Base-by-base conservation (phyloP, 345 rosid species). In the Trapa incisa region DNA sequence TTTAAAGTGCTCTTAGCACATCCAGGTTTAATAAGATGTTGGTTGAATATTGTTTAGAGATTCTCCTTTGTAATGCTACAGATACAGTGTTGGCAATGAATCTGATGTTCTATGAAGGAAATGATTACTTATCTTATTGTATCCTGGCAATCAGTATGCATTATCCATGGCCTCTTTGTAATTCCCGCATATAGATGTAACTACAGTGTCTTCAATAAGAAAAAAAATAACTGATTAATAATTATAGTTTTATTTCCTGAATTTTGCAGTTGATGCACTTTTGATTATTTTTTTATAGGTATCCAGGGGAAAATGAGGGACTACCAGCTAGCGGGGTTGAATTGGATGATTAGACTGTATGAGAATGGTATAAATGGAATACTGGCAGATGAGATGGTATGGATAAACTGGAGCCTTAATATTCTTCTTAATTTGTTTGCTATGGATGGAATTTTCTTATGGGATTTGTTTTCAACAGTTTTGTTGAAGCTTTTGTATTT, bases 321-420 rank as follows among this genome's bases (percentile, higher is more conserved):
- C 80, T 94, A 94, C 75, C 99, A 94, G 67, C 86, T 94, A 75
- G 99, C 96, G 67, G 99, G 97, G 66, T 72, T 94, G 69, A 94
- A 94, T 78, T 91, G 99, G 99, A 96, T 91, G 68, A 91, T 91
- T 68, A 79, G 96, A 48, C 85, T 94, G 67, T 91, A 94, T 67
- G 99, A 94, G 83, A 94, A 94, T 79, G 96, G 97, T 66, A 91
- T 94, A 39, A 94, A 94, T 71, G 99, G 97, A 67, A 94, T 94
- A 71, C 91, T 94, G 69, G 98, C 96, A 6, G 97, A 93, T 78
- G 96, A 93, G 79, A 90, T 90, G 98, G 98, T 93, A 79, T 71
- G 70, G 61, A 11, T 16, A 37, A 48, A 36, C 14, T 67, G 61
- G 32, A 32, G 42, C 22, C 37, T 36, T 36, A 3, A 3, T 41